A percentile compares a stretch with the other conserved stretches of the same genome.
Evolutionary conservation across 345 rosid genomes (phyloP).

Genomic region (Odontarrhena argentea): DNA sequence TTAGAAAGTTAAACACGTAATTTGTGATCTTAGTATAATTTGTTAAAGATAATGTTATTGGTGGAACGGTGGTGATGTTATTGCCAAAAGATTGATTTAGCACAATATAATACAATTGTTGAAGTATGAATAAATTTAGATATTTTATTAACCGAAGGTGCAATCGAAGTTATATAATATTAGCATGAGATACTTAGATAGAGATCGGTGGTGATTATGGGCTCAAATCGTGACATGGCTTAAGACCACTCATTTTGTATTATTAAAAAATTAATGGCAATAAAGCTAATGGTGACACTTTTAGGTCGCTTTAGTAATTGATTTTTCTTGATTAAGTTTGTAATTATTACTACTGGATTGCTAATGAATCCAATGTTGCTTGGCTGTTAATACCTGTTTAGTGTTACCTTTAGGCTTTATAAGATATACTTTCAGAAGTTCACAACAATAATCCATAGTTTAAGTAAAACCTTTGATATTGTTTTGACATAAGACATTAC

Average conservation of each 20-base stretch:
- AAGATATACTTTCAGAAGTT: neutral
- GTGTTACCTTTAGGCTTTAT: neutral
- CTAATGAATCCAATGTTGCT: neutral
- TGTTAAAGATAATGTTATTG: neutral
- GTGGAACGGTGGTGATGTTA: neutral
- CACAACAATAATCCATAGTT: conserved; percentile 2
- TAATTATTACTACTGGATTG: conserved; percentile 1
- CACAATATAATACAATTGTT: neutral
- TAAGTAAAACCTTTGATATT: neutral
- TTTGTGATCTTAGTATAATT: neutral
- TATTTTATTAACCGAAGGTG: conserved; percentile 6
- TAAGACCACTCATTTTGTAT: conserved; percentile 29
- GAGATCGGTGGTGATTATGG: conserved; percentile 26
- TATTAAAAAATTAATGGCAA: conserved; percentile 17
- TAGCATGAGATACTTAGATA: neutral
- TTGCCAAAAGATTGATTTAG: neutral
- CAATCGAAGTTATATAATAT: conserved; percentile 3
- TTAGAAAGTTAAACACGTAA: neutral
- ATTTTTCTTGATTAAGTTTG: neutral
- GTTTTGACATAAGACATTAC: too few species aligned
- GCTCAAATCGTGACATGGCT: conserved; percentile 31
- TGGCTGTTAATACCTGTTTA: conserved; percentile 4
- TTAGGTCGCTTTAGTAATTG: neutral
- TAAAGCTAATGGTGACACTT: conserved; percentile 28
- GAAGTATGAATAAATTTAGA: conserved; percentile 8